phyloP scores from a whole-genome alignment of 2,329 filamentous ascomycete genomes.

The Pezicula rhizophila region DNA sequence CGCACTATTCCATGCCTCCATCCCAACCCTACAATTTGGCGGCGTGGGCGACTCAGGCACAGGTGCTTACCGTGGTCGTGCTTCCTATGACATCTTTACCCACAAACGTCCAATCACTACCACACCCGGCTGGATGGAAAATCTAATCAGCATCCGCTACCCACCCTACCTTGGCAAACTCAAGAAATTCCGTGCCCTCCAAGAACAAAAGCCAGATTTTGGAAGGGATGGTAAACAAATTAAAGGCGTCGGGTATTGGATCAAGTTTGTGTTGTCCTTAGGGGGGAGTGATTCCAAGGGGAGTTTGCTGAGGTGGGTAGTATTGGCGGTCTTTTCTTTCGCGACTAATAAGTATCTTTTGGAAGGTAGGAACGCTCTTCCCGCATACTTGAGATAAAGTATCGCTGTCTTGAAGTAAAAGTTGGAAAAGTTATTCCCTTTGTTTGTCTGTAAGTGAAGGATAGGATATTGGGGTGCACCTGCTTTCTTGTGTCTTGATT shows the following conservation, averaged over 20 bases:
- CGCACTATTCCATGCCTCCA: slow-evolving; percentile 62
- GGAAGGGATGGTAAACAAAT: slow-evolving; percentile 51
- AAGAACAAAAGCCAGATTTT: slow-evolving; percentile 48
- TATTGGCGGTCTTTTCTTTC: slow-evolving; percentile 32
- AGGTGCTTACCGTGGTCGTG: slow-evolving; percentile 71
- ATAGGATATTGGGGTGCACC: no score
- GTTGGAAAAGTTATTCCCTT: no score
- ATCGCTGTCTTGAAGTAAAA: neutral
- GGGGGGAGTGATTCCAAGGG: slow-evolving; percentile 44
- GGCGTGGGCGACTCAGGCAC: slow-evolving; percentile 75
- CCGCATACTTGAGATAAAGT: neutral
- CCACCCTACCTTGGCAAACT: slow-evolving; percentile 49
- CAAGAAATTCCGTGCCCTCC: slow-evolving; percentile 37
- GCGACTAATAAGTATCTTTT: slow-evolving; percentile 10
- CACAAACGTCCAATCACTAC: slow-evolving; percentile 53
- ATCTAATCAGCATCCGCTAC: slow-evolving; percentile 61
- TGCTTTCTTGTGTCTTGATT: no score
- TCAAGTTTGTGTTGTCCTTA: slow-evolving; percentile 43
- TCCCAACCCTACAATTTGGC: slow-evolving; percentile 72
- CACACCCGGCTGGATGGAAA: slow-evolving; percentile 63
- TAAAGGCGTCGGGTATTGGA: slow-evolving; percentile 49
- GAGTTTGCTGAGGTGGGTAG: slow-evolving; percentile 46
- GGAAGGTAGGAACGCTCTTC: neutral
- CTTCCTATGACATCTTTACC: slow-evolving; percentile 64
- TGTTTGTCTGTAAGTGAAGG: no score